phyloP scores from a whole-genome alignment of 2,329 filamentous ascomycete species.

The Fusarium praegraminearum region DNA sequence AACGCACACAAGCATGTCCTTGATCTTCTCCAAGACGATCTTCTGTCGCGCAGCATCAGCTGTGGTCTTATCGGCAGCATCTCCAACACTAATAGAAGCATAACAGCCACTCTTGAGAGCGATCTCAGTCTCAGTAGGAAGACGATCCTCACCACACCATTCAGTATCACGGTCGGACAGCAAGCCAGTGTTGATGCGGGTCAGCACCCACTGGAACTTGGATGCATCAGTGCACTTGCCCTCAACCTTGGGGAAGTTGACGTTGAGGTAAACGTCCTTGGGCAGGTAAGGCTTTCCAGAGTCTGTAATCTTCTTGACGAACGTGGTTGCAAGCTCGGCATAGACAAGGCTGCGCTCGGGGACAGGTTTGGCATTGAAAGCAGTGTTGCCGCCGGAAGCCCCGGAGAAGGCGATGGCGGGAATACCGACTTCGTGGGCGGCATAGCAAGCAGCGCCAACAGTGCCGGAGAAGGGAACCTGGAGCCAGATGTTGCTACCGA shows the following conservation, averaged over 20 bases:
- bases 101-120: conserved; percentile 66
- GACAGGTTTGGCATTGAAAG: conserved; percentile 66
- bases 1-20: conserved; percentile 49
- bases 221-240: conserved; percentile 62
- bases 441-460: conserved; percentile 72
- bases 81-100: conserved; percentile 72
- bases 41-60: conserved; percentile 49
- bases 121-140: conserved; percentile 71
- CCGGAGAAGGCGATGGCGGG: conserved; percentile 78
- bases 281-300: conserved; percentile 74
- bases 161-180: conserved; percentile 66
- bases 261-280: conserved; percentile 71
- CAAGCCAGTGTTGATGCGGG: conserved; percentile 68
- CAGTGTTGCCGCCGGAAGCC: conserved; percentile 59
- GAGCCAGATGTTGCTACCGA: conserved; percentile 68
- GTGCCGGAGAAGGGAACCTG: conserved; percentile 72
- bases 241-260: conserved; percentile 72
- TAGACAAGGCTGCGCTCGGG: conserved; percentile 70
- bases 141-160: conserved; percentile 65
- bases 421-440: conserved; percentile 65
- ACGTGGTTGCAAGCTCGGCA: conserved; percentile 68
- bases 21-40: conserved; percentile 50
- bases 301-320: conserved; percentile 67
- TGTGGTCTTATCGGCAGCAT: conserved; percentile 71
- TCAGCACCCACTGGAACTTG: conserved; percentile 74